Conservation (phyloP, 352 stramenopile species). For the Phytophthora aleatoria region DNA sequence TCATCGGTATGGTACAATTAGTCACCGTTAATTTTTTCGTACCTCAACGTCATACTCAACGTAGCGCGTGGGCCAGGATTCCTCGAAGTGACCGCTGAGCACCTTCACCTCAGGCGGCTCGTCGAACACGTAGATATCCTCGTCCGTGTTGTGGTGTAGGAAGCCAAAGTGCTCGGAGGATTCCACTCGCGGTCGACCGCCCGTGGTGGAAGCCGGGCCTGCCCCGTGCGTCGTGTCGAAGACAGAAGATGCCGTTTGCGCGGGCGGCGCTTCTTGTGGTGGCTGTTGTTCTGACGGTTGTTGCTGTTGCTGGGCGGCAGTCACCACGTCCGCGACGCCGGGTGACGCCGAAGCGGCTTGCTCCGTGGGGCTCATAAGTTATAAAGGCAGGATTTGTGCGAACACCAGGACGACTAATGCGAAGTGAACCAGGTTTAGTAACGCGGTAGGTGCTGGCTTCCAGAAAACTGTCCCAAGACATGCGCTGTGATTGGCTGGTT, state of each 20-base stretch:
- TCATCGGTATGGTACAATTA: slow-evolving; percentile 40
- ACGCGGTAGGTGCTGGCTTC: slow-evolving; percentile 25
- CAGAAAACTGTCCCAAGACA: slow-evolving; percentile 16
- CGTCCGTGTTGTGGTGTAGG: slow-evolving; percentile 60
- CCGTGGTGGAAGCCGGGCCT: slow-evolving; percentile 33
- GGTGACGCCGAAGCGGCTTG: slow-evolving; percentile 11
- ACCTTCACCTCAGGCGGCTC: slow-evolving; percentile 66
- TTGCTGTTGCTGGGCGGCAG: slow-evolving; percentile 21
- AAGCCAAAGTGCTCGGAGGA: slow-evolving; percentile 48
- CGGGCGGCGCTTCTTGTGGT: slow-evolving; percentile 5
- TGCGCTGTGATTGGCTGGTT: slow-evolving; percentile 22
- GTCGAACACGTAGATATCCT: slow-evolving; percentile 80
- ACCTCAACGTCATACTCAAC: slow-evolving; percentile 89
- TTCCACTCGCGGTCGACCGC: slow-evolving; percentile 21
- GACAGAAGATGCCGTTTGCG: slow-evolving; percentile 32
- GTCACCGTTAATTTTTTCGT: slow-evolving; percentile 1
- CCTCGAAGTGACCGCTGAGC: slow-evolving; percentile 63
- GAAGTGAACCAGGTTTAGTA: slow-evolving; percentile 26
- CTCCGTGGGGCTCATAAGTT: slow-evolving; percentile 38
- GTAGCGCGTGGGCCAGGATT: slow-evolving; percentile 84
- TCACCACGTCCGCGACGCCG: slow-evolving; percentile 28
- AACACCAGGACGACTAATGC: slow-evolving; percentile 8
- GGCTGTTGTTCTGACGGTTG: background rate
- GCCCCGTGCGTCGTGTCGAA: slow-evolving; percentile 44
- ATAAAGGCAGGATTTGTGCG: slow-evolving; percentile 8